Evolutionary conservation across 768 basidiomycete genomes (phyloP).

Genomic region (Pleurotus cornucopiae): DNA sequence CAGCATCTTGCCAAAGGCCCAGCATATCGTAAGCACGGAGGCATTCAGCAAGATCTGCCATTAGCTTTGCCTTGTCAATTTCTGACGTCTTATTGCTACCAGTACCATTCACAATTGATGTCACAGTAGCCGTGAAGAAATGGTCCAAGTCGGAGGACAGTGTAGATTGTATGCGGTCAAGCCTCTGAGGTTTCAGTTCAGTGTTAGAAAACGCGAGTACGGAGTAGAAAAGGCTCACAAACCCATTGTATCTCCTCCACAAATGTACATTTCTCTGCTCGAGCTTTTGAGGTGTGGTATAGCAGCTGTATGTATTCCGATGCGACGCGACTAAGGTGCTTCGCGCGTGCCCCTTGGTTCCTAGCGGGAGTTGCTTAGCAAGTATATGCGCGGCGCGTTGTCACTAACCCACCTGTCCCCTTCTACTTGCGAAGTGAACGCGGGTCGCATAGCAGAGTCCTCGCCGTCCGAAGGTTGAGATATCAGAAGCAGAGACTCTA

Average conservation of each 20-base stretch:
- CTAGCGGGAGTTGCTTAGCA: slow-evolving; percentile 24
- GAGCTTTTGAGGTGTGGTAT: slow-evolving; percentile 85
- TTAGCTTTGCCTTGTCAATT: slow-evolving; percentile 57
- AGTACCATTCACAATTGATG: slow-evolving; percentile 44
- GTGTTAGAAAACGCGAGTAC: slow-evolving; percentile 7
- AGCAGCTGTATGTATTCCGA: slow-evolving; percentile 89
- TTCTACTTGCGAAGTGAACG: not conserved
- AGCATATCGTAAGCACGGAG: slow-evolving; percentile 76
- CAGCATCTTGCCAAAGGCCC: slow-evolving; percentile 82
- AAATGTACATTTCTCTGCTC: slow-evolving; percentile 70
- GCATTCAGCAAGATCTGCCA: slow-evolving; percentile 72
- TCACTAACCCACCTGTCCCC: slow-evolving; percentile 25
- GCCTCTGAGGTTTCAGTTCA: slow-evolving; percentile 40
- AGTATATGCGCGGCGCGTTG: too few relatives aligned
- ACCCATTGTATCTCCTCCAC: slow-evolving; percentile 87
- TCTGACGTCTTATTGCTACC: slow-evolving; percentile 50
- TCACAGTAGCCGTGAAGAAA: slow-evolving; percentile 64
- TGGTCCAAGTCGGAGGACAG: slow-evolving; percentile 85
- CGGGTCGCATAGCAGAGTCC: slow-evolving; percentile 7
- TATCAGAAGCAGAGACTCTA: slow-evolving; percentile 83
- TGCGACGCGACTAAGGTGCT: slow-evolving; percentile 81
- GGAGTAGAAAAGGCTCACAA: slow-evolving; percentile 23
- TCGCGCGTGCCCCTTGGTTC: slow-evolving; percentile 60
- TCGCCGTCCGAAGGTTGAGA: slow-evolving; percentile 44
- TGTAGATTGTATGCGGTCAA: slow-evolving; percentile 80